A percentile compares a stretch with the other conserved stretches of the same genome.
phyloP scores from a whole-genome alignment of 805 yeast genomes.

The Candida dajiaensis region DNA sequence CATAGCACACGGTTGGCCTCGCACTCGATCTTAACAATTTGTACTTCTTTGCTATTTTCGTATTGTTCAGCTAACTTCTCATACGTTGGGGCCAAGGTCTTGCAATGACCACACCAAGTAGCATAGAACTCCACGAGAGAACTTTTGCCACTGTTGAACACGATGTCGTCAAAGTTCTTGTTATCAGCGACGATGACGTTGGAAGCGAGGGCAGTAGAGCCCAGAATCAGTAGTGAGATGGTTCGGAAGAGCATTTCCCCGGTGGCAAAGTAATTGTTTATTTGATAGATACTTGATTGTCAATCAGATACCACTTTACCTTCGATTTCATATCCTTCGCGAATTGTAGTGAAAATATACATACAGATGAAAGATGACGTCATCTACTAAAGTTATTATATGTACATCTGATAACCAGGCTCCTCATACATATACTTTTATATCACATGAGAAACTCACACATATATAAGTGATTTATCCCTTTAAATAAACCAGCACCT shows the following conservation, averaged over 20 bases:
- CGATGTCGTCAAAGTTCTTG: slow-evolving; percentile 47
- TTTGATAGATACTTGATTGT: too few relatives aligned
- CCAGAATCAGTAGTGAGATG: not conserved
- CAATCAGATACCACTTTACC: too few relatives aligned
- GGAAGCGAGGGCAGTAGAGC: slow-evolving; percentile 9
- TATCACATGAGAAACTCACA: too few relatives aligned
- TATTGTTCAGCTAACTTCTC: slow-evolving; percentile 75
- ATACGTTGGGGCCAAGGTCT: slow-evolving; percentile 79
- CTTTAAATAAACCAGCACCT: too few relatives aligned
- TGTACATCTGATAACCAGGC: too few relatives aligned
- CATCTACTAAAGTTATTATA: too few relatives aligned
- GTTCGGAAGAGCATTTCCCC: not conserved
- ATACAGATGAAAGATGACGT: too few relatives aligned
- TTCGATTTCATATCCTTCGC: too few relatives aligned
- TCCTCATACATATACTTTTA: too few relatives aligned
- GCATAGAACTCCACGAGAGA: slow-evolving; percentile 88
- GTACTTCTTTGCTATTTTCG: slow-evolving; percentile 47
- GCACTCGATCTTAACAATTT: slow-evolving; percentile 85
- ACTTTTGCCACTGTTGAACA: slow-evolving; percentile 57
- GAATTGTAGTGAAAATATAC: too few relatives aligned
- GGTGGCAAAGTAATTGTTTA: not conserved
- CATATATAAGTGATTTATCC: too few relatives aligned
- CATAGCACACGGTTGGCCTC: slow-evolving; percentile 79
- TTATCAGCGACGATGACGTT: slow-evolving; percentile 40
- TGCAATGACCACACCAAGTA: slow-evolving; percentile 97